These are phyloP conservation scores for Plasmodiophora brassicae DNA, from an alignment of 208 protist genomes.

Conservation along the genomic window DNA sequence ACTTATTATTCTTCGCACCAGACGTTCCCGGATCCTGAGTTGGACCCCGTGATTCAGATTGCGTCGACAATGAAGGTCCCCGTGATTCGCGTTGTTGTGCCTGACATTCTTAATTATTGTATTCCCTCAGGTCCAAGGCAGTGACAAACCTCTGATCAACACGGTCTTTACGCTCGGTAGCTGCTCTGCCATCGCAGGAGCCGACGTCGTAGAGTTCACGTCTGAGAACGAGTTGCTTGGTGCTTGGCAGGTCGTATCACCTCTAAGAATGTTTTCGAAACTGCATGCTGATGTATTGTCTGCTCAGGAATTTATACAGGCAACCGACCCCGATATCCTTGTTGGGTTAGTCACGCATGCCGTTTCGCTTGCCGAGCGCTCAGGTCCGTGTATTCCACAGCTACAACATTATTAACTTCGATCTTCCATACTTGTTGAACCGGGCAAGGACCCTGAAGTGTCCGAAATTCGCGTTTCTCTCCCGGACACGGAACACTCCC, in stretches of 20 bases:
- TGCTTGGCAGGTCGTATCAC: constrained; percentile 64
- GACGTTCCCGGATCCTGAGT: constrained; percentile 96
- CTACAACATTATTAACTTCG: constrained; percentile 99
- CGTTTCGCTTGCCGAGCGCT: not conserved
- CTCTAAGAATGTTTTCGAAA: not conserved
- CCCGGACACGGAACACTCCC: not conserved
- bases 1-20: too few species aligned
- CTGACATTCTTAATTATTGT: not conserved
- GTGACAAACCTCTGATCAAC: constrained; percentile 30
- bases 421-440: constrained; percentile 96
- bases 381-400: constrained; percentile 76
- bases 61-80: constrained; percentile 52
- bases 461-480: constrained; percentile 58
- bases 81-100: not conserved
- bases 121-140: constrained; percentile 69
- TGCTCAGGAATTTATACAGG: constrained; percentile 67
- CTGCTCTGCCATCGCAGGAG: constrained; percentile 46
- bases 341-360: constrained; percentile 59
- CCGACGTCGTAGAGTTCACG: constrained; percentile 66
- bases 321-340: constrained; percentile 74
- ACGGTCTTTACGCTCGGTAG: constrained; percentile 48
- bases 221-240: constrained; percentile 84
- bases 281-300: constrained; percentile 42
- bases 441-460: constrained; percentile 79
- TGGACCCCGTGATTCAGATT: constrained; percentile 99